Conservation (phyloP, 139 green algal species). For the Closterium sp. region DNA sequence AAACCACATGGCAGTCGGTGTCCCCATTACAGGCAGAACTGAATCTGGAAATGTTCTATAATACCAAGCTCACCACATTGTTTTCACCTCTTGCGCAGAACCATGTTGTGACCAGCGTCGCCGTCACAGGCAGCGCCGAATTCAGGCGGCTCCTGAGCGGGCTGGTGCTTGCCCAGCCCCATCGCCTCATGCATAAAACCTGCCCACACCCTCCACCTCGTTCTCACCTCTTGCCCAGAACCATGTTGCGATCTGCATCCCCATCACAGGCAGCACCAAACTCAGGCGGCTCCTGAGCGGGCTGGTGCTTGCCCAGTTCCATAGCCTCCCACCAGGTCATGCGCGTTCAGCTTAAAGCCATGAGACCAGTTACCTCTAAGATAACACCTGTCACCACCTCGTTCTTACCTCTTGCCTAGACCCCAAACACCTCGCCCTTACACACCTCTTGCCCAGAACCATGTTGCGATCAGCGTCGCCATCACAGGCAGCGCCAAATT, state of each 20-base stretch:
- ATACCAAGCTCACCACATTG: too few species aligned
- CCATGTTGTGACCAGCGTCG: conserved; percentile 60
- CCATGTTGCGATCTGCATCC: conserved; percentile 61
- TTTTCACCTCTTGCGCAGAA: conserved; percentile 56
- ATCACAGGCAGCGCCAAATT: conserved; percentile 55
- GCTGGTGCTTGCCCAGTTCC: conserved; percentile 36
- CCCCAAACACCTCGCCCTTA: too few species aligned
- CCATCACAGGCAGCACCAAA: conserved; percentile 57
- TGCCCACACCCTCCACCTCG: too few species aligned
- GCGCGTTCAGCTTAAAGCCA: conserved; percentile 59
- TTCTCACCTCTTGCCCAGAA: conserved; percentile 57
- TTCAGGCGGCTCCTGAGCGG: conserved; percentile 28
- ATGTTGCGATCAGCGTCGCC: conserved; percentile 62
- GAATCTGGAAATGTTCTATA: too few species aligned
- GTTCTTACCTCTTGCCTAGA: too few species aligned
- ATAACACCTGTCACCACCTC: too few species aligned
- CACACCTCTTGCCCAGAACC: conserved; percentile 55
- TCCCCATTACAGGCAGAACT: conserved; percentile 55
- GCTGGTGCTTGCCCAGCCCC: conserved; percentile 32
- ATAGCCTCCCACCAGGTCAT: conserved; percentile 49
- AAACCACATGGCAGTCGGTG: conserved; percentile 58
- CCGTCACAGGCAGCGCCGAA: conserved; percentile 56
- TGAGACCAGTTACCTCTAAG: too few species aligned
- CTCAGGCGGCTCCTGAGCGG: conserved; percentile 30
- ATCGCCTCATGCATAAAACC: too few species aligned